Percentiles rank a stretch among this genome's conserved stretches.
phyloP scores from a whole-genome alignment of 2,329 filamentous ascomycete genomes.

The Fusarium brachygibbosum region DNA sequence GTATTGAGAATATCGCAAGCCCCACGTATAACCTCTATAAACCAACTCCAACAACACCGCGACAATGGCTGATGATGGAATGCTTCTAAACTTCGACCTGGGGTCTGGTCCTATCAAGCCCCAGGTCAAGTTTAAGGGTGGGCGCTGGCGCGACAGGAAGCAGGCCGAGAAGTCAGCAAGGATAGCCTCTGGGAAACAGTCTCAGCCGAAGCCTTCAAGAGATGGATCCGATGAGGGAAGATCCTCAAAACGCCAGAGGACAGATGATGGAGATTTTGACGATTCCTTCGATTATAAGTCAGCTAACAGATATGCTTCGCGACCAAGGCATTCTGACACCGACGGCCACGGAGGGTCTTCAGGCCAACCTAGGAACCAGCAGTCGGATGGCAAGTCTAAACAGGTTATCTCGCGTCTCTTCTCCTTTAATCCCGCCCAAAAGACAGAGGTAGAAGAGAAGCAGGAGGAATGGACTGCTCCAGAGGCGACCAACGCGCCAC shows the following conservation, averaged over 20 bases:
- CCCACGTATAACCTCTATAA: constrained; percentile 44
- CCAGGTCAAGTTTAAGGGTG: constrained; percentile 81
- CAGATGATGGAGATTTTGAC: constrained; percentile 34
- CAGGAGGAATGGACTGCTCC: constrained; percentile 67
- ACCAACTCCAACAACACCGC: constrained; percentile 30
- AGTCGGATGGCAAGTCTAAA: constrained; percentile 49
- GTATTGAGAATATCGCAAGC: constrained; percentile 27
- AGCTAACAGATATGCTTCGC: constrained; percentile 20
- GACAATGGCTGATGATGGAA: constrained; percentile 91
- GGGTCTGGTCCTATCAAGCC: constrained; percentile 74
- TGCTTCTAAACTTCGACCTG: constrained; percentile 93
- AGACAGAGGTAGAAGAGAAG: constrained; percentile 69
- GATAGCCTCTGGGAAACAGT: constrained; percentile 40
- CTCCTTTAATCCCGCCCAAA: constrained; percentile 85
- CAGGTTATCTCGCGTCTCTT: constrained; percentile 93
- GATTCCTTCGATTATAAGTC: constrained; percentile 37
- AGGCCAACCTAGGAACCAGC: constrained; percentile 42
- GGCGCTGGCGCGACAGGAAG: constrained; percentile 91
- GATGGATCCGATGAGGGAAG: constrained; percentile 51
- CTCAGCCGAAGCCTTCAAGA: constrained; percentile 39
- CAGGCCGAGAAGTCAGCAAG: constrained; percentile 67
- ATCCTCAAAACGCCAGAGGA: constrained; percentile 62
- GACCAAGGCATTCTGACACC: constrained; percentile 27
- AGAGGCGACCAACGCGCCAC: constrained; percentile 89
- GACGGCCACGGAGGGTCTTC: constrained; percentile 34